Conservation (phyloP, 2,329 filamentous ascomycete genomes). For the Geosmithia morbida region DNA sequence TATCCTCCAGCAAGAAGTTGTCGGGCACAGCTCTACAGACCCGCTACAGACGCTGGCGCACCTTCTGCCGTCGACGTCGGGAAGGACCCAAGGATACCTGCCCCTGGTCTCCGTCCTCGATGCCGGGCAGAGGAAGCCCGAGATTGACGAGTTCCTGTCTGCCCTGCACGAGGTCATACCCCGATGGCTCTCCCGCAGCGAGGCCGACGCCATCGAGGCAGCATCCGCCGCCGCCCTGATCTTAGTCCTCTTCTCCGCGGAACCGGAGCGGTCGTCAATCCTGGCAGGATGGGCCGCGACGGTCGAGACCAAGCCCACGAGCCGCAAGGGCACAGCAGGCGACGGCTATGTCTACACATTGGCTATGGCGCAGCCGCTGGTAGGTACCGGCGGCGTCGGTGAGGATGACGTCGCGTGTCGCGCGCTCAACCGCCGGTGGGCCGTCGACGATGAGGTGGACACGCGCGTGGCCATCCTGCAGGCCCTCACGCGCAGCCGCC, state of each 20-base stretch:
- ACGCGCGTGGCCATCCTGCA: slow-evolving; percentile 40
- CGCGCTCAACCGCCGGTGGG: slow-evolving; percentile 38
- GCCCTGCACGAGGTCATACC: slow-evolving; percentile 19
- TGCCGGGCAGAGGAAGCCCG: background rate
- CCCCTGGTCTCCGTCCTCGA: slow-evolving; percentile 9
- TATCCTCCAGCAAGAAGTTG: slow-evolving; percentile 23
- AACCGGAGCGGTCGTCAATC: slow-evolving; percentile 18
- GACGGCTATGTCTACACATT: slow-evolving; percentile 39
- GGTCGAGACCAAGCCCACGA: slow-evolving; percentile 18
- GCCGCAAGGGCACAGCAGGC: slow-evolving; percentile 20
- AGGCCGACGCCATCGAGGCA: slow-evolving; percentile 32
- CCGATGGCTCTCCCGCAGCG: slow-evolving; percentile 32
- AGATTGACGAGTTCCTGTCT: slow-evolving; percentile 9
- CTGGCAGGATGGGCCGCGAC: slow-evolving; percentile 31
- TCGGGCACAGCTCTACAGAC: slow-evolving; percentile 4
- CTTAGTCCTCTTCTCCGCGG: slow-evolving; percentile 28
- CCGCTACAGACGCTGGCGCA: slow-evolving; percentile 1
- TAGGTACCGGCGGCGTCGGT: slow-evolving; percentile 6
- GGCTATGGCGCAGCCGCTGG: slow-evolving; percentile 31
- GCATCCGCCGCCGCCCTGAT: slow-evolving; percentile 35
- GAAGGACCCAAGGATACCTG: slow-evolving; percentile 8
- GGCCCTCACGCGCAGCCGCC: slow-evolving; percentile 31
- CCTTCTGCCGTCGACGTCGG: slow-evolving; percentile 5
- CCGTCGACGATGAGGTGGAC: slow-evolving; percentile 31
- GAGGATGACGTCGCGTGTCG: slow-evolving; percentile 21